These are phyloP conservation scores for Trematosphaeria pertusa DNA, from an alignment of 2,329 filamentous ascomycete species.

Conservation along the genomic window DNA sequence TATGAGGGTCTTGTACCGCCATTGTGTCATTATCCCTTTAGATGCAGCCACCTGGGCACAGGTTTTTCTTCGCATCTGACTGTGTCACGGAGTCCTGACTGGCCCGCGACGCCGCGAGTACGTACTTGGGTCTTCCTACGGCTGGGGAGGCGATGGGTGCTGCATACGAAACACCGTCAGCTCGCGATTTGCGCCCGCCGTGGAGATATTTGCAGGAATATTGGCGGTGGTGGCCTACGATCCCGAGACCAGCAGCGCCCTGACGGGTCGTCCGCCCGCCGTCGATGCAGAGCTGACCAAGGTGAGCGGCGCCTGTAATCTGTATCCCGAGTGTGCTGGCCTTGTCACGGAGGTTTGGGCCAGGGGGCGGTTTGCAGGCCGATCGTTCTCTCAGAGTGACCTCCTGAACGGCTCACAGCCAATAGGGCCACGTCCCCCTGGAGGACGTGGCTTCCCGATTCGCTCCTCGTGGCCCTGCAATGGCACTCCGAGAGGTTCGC, in stretches of 20 bases:
- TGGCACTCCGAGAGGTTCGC: too few relatives aligned
- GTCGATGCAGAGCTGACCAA: conserved; percentile 30
- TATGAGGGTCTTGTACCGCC: conserved; percentile 20
- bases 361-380: too few relatives aligned
- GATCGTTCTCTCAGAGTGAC: too few relatives aligned
- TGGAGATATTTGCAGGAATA: conserved; percentile 18
- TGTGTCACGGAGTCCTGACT: conserved; percentile 23
- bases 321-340: conserved; percentile 13
- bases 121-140: too few relatives aligned
- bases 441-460: too few relatives aligned
- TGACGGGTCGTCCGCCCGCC: conserved; percentile 10
- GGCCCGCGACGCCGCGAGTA: conserved; percentile 9
- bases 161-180: conserved; percentile 28
- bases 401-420: too few relatives aligned
- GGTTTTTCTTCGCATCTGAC: conserved; percentile 26
- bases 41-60: conserved; percentile 32
- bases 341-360: conserved; percentile 14
- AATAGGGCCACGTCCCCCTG: too few relatives aligned
- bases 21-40: conserved; percentile 38
- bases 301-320: conserved; percentile 11
- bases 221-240: conserved; percentile 18
- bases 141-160: conserved; percentile 7
- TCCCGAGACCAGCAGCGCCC: conserved; percentile 14
- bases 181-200: conserved; percentile 16
- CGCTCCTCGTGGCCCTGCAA: too few relatives aligned